Percentiles rank a stretch among this genome's conserved stretches.
phyloP scores from a whole-genome alignment of 23 red algal genomes.

The Pyropia haitanensis region DNA sequence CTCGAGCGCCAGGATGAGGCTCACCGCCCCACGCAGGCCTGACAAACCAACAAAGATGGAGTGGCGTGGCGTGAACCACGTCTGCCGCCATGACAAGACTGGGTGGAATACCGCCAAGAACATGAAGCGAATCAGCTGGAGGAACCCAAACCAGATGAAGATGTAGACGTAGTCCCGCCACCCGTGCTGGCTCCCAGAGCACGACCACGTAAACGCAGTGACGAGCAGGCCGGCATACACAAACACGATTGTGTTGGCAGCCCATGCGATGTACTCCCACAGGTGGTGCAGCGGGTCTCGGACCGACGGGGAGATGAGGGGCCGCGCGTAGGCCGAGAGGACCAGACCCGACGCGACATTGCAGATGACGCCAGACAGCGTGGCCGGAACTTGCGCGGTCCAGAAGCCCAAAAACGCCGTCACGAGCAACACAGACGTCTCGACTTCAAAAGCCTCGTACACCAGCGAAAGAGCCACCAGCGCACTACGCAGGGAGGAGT shows the following conservation, averaged over 20 bases:
- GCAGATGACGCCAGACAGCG: constrained; percentile 69
- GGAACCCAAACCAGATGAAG: constrained; percentile 43
- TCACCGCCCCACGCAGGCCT: constrained; percentile 82
- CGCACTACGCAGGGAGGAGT: background rate
- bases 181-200: constrained; percentile 32
- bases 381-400: constrained; percentile 64
- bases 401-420: constrained; percentile 88
- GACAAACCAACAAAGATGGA: constrained; percentile 49
- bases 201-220: constrained; percentile 69
- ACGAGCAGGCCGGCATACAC: constrained; percentile 79
- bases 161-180: constrained; percentile 50
- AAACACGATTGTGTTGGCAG: constrained; percentile 94
- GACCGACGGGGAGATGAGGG: constrained; percentile 55
- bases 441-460: constrained; percentile 74
- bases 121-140: constrained; percentile 72
- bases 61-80: constrained; percentile 57
- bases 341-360: constrained; percentile 71
- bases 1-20: constrained; percentile 70
- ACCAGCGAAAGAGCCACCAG: constrained; percentile 55
- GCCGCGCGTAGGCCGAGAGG: constrained; percentile 46
- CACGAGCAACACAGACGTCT: constrained; percentile 55
- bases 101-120: constrained; percentile 68
- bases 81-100: constrained; percentile 35
- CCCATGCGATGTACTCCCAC: constrained; percentile 71
- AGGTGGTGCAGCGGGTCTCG: constrained; percentile 68